phyloP scores from a whole-genome alignment of 2,329 filamentous ascomycete species.

The Fusarium sp. region DNA sequence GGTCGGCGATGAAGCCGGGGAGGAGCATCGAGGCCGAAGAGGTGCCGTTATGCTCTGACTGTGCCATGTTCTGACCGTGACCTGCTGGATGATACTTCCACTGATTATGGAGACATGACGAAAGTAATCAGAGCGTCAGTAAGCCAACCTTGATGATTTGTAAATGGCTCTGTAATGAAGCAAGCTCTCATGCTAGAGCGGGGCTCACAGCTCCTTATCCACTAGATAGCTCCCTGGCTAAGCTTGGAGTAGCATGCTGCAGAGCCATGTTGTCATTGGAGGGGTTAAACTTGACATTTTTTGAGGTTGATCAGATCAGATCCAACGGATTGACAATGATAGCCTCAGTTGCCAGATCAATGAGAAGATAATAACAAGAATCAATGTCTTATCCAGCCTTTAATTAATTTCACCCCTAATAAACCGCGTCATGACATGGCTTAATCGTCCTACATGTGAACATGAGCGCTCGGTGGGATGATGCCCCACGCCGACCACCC shows the following conservation, averaged over 20 bases:
- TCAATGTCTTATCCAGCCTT: background rate
- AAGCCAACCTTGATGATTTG: conserved; percentile 34
- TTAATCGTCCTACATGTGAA: conserved; percentile 20
- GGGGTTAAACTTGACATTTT: conserved; percentile 27
- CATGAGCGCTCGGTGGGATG: conserved; percentile 38
- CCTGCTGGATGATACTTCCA: background rate
- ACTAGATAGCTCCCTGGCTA: conserved; percentile 16
- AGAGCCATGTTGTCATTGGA: conserved; percentile 37
- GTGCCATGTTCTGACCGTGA: too few species aligned
- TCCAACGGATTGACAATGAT: background rate
- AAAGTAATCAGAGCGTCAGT: conserved; percentile 25
- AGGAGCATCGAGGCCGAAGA: conserved; percentile 20
- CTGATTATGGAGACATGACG: conserved; percentile 41
- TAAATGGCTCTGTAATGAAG: conserved; percentile 19
- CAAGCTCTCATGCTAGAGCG: conserved; percentile 7
- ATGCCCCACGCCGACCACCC: conserved; percentile 37
- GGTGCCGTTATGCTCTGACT: background rate
- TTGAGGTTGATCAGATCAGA: background rate
- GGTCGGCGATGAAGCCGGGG: conserved; percentile 8
- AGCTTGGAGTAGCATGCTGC: conserved; percentile 19
- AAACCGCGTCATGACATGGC: conserved; percentile 29
- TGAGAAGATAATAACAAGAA: background rate
- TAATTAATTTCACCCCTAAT: background rate
- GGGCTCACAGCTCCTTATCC: conserved; percentile 1
- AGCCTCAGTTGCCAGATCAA: background rate